Evolutionary conservation across 192 early-diverging fungal species (phyloP), one percentile per base, ranked within the genome.

Genomic region (Podila verticillata): DNA sequence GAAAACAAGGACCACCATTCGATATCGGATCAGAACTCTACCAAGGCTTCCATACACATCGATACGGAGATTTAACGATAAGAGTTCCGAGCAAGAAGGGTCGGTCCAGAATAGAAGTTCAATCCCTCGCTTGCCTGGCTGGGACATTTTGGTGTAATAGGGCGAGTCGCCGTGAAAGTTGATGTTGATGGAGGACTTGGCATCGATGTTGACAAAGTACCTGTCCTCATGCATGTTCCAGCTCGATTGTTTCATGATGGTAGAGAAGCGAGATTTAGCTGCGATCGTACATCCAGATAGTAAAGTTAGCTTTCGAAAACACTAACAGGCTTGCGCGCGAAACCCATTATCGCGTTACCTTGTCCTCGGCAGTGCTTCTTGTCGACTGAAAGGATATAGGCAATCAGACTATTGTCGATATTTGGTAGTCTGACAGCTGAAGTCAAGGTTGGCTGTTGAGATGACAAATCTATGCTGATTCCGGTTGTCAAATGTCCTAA

Each of bases 11-110:
- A 92, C 63, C n/a, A 89, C 86, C 65, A 92, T 92, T 28, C 92
- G 89, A 54, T 92, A 90, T 35, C 94, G 87, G 72, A 92, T 91
- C 8, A 92, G 84, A 44, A 91, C 73, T 26, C 90, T 86, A 30
- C 90, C 91, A 31, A 93, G 68, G 68, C 90, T 91, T 44, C 91
- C 91, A 72, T 93, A 93, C 82, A 84, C 87, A 77, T 93, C 90
- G 17, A 93, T 77, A 2, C 57, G 59, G 51, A 93, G 70, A 12
- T 81, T 66, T 0, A 95, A 15, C 9, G 83, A 65, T 44, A 88
- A 20, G 2, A 86, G 74, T 7, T 80, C 64, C 17, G 72, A 31
- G 63, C 89, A 90, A 20, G 68, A 79, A 9, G 86, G 89, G 57
- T 90, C 89, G 51, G 80, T 85, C 89, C 89, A 90, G 26, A 90